Base-by-base conservation (phyloP, 805 yeast species). In the Komagataella pseudopastoris region DNA sequence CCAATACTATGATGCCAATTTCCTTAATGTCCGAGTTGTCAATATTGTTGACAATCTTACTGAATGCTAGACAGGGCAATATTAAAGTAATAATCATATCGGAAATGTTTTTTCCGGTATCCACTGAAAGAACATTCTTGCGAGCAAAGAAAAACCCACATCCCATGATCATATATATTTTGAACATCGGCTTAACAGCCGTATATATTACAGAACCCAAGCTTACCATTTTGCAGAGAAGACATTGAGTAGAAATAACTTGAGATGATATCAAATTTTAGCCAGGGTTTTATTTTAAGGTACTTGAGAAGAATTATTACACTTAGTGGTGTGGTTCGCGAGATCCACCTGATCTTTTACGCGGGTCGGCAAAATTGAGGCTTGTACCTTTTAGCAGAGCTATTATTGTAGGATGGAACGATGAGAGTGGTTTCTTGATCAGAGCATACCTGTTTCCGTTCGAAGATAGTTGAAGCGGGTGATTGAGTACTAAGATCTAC, bases 111-210 rank as follows among this genome's bases (percentile, higher is more conserved):
- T 85, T 70, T 45, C 88, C 76, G 23, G 84, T 77, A 23, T 84
- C 78, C 22, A 85, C 87, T 0, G 83, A 71, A 3, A 86, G 67
- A 23, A 85, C 75, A 58, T 85, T 81, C 56, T 67, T 72, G 54
- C 71, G 77, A 2, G 91, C 86, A 6, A 88, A 66, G 45, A 71
- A 62, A 56, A 71, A 84, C 8, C 96, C 96, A 12, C 80, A 65
- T 4, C 73, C 80, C 4, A 85, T 76, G 60, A 85, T 83, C 56
- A 85, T 67, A 59, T 87, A 85, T 56, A 88, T 85, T 65, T 88
- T 88, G 66, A 87, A 74, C 53, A 88, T 82, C n/a, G 96, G 96
- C 69, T 87, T 88, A 52, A 84, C 82, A 0, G 95, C 79, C 22
- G 87, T 75, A 67, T 84, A 88, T 5, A 88, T 83, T 44, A 87